A percentile compares a stretch with the other conserved stretches of the same genome.
Evolutionary conservation across 257 asterid genomes (phyloP).

Genomic region (Anisodus acutangulus): DNA sequence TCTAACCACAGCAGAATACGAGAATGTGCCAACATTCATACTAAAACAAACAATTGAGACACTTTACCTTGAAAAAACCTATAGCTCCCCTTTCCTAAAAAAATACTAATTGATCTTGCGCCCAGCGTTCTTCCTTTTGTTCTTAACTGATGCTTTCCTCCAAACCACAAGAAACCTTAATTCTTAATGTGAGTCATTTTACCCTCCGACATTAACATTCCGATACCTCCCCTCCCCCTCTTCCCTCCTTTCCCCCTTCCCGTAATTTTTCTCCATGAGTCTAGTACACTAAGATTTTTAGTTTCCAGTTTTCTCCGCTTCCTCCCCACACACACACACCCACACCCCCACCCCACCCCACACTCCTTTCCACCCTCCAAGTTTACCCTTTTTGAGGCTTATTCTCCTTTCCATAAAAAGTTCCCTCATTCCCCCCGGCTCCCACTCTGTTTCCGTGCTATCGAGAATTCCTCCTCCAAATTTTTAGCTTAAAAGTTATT

Average conservation of each 20-base stretch:
- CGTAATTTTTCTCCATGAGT: no score
- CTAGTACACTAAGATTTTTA: no score
- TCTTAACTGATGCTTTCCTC: neutral
- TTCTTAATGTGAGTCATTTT: neutral
- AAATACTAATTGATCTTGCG: neutral
- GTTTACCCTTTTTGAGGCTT: neutral
- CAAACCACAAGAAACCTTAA: slow-evolving; percentile 16
- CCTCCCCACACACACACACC: no score
- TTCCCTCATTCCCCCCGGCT: neutral
- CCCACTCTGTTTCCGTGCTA: neutral
- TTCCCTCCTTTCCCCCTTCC: no score
- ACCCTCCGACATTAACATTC: neutral
- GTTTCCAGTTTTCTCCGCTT: no score
- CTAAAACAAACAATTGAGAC: neutral
- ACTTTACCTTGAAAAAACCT: neutral
- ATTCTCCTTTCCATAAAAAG: neutral
- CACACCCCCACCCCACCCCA: no score
- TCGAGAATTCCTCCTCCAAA: neutral
- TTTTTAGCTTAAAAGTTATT: neutral
- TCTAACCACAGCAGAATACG: neutral
- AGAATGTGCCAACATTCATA: neutral
- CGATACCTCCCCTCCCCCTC: neutral
- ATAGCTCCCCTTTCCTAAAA: neutral
- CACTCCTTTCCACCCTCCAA: neutral
- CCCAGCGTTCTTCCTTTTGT: slow-evolving; percentile 4